Percentiles rank a stretch among this genome's conserved stretches.
Evolutionary conservation across 1,284 basidiomycete genomes (phyloP).

Genomic region (Ustilago hordei): DNA sequence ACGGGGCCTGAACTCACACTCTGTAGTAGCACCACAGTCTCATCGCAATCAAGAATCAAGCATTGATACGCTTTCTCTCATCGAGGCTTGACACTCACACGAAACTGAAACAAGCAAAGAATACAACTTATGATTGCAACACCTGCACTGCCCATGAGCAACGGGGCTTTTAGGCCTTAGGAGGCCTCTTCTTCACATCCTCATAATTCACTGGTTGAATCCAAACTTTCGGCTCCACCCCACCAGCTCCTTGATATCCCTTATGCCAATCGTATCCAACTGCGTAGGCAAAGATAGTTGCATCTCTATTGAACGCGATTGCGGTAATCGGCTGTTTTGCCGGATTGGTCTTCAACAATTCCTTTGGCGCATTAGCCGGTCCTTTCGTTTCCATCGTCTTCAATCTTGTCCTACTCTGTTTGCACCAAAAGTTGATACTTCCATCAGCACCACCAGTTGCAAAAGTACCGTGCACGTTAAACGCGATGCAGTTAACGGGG

Average conservation of each 20-base stretch:
- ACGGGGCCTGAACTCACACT: conserved; percentile 8
- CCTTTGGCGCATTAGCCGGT: conserved; percentile 58
- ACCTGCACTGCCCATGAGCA: not conserved
- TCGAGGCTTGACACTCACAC: not conserved
- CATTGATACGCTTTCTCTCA: too few species aligned
- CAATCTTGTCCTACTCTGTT: conserved; percentile 86
- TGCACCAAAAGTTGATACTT: conserved; percentile 76
- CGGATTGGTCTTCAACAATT: conserved; percentile 62
- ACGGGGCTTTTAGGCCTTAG: conserved; percentile 42
- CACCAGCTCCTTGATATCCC: conserved; percentile 59
- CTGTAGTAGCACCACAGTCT: not conserved
- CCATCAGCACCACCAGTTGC: conserved; percentile 83
- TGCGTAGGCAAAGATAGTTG: conserved; percentile 67
- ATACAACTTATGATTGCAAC: not conserved
- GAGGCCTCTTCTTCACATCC: conserved; percentile 63
- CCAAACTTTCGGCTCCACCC: conserved; percentile 57
- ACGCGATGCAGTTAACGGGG: conserved; percentile 89
- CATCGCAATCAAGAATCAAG: not conserved
- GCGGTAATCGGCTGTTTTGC: conserved; percentile 64
- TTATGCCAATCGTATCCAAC: conserved; percentile 69
- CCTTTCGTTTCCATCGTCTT: conserved; percentile 73
- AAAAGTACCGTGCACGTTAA: conserved; percentile 94
- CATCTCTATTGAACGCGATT: conserved; percentile 63
- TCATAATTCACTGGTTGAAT: conserved; percentile 64
- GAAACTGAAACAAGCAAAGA: not conserved